Conservation (phyloP, 306 rosid species). For the Parietaria judaica region DNA sequence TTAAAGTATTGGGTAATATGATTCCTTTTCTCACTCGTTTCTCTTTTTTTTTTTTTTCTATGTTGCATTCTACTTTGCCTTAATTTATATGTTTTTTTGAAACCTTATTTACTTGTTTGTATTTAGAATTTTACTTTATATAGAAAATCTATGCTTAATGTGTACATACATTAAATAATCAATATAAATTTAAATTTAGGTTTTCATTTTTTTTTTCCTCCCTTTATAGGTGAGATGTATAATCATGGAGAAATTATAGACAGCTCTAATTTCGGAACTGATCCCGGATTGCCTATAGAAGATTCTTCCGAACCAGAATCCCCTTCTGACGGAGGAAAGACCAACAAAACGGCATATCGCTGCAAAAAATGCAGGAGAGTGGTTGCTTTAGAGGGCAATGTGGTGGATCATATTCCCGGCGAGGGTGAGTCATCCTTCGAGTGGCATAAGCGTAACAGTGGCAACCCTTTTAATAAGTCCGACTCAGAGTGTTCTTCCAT, state of each 20-base stretch:
- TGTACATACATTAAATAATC: too few species aligned
- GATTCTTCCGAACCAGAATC: conserved; percentile 44
- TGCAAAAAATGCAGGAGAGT: conserved; percentile 84
- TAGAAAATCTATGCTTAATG: too few species aligned
- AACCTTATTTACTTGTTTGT: too few species aligned
- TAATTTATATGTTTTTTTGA: not conserved
- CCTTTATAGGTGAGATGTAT: conserved; percentile 63
- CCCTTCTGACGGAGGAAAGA: conserved; percentile 36
- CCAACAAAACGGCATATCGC: conserved; percentile 47
- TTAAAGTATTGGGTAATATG: conserved; percentile 56
- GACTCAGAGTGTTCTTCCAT: conserved; percentile 78
- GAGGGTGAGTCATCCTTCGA: conserved; percentile 71
- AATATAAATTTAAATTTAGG: too few species aligned
- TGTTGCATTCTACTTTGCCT: not conserved
- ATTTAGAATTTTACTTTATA: too few species aligned
- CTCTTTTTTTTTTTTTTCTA: not conserved
- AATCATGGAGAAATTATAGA: conserved; percentile 61
- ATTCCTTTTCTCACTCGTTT: conserved; percentile 2
- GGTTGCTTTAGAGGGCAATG: conserved; percentile 76
- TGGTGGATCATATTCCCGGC: conserved; percentile 77
- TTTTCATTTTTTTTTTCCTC: not conserved
- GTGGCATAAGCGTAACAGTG: conserved; percentile 65
- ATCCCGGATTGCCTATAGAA: conserved; percentile 66
- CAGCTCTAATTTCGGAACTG: conserved; percentile 73
- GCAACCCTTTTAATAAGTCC: conserved; percentile 56